Conservation (phyloP, 2,329 filamentous ascomycete genomes). For the Oidium heveae region DNA sequence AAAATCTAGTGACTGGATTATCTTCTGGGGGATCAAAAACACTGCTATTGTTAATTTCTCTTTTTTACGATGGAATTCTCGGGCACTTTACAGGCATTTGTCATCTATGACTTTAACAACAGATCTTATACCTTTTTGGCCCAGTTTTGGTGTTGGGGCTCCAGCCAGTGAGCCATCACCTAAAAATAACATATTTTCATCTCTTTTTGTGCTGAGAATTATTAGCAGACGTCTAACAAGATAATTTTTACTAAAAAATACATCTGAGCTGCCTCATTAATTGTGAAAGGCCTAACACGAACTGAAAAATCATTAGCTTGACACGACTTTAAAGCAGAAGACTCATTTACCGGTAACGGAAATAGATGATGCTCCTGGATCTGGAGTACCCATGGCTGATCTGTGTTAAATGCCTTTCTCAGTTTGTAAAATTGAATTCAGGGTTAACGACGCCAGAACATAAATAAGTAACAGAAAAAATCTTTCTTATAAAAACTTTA, state of each 20-base stretch:
- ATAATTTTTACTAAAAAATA: constrained; percentile 15
- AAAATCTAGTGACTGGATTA: constrained; percentile 71
- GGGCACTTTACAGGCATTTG: constrained; percentile 48
- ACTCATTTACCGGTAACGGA: constrained; percentile 13
- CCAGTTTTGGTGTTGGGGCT: constrained; percentile 58
- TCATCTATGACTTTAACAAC: constrained; percentile 95
- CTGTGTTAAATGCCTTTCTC: not conserved
- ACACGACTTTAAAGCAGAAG: not conserved
- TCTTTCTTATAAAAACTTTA: too few species aligned
- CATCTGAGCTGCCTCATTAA: constrained; percentile 85
- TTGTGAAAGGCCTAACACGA: constrained; percentile 49
- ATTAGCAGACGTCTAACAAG: constrained; percentile 4
- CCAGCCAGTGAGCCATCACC: constrained; percentile 89
- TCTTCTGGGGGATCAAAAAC: constrained; percentile 96
- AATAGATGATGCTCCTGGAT: constrained; percentile 14
- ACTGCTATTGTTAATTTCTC: constrained; percentile 21
- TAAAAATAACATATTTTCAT: constrained; percentile 80
- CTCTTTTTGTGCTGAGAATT: constrained; percentile 22
- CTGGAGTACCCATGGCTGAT: constrained; percentile 7
- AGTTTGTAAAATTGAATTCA: too few species aligned
- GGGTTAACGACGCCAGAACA: too few species aligned
- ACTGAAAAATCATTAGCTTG: constrained; percentile 19
- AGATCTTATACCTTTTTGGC: constrained; percentile 62
- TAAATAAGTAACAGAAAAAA: too few species aligned
- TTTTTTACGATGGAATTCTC: too few species aligned